phyloP scores from a whole-genome alignment of 176 grass and related monocot species.

The Avena atlantica region DNA sequence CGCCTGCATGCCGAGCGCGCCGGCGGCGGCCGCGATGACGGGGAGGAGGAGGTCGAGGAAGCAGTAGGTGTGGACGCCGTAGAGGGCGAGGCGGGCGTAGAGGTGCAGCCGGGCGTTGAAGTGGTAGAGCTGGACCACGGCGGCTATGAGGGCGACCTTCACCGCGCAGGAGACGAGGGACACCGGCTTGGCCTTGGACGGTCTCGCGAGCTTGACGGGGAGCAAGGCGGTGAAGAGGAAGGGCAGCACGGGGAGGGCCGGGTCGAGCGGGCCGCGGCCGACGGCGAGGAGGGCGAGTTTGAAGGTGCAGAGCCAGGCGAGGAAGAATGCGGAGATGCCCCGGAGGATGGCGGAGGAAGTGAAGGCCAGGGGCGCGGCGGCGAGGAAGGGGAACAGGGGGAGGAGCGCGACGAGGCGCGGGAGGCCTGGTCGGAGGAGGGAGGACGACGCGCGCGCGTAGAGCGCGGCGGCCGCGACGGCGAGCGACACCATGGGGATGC shows the following conservation, averaged over 20 bases:
- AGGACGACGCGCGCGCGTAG: slow-evolving; percentile 25
- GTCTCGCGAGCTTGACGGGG: slow-evolving; percentile 39
- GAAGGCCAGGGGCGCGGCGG: slow-evolving; percentile 44
- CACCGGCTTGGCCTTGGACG: slow-evolving; percentile 18
- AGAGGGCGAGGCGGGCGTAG: slow-evolving; percentile 35
- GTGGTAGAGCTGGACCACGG: background rate
- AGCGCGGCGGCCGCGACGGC: slow-evolving; percentile 21
- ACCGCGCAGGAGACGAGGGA: slow-evolving; percentile 15
- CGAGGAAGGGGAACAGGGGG: slow-evolving; percentile 41
- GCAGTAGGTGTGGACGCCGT: slow-evolving; percentile 48
- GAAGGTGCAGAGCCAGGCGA: slow-evolving; percentile 60
- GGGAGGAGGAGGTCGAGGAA: slow-evolving; percentile 46
- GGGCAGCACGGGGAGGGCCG: slow-evolving; percentile 11
- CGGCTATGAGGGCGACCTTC: background rate
- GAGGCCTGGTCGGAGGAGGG: background rate
- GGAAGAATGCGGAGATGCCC: slow-evolving; percentile 47
- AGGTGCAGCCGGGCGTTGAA: slow-evolving; percentile 19
- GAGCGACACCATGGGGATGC: slow-evolving; percentile 1
- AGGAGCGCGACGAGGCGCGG: slow-evolving; percentile 40
- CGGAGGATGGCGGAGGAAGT: slow-evolving; percentile 25
- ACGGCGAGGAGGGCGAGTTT: slow-evolving; percentile 55
- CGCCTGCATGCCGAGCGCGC: slow-evolving; percentile 45
- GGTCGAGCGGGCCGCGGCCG: slow-evolving; percentile 43
- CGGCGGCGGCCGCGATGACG: background rate
- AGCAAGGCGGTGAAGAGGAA: slow-evolving; percentile 40